Base-by-base conservation (phyloP, 164 flowering plant species). In the Buxus sempervirens region DNA sequence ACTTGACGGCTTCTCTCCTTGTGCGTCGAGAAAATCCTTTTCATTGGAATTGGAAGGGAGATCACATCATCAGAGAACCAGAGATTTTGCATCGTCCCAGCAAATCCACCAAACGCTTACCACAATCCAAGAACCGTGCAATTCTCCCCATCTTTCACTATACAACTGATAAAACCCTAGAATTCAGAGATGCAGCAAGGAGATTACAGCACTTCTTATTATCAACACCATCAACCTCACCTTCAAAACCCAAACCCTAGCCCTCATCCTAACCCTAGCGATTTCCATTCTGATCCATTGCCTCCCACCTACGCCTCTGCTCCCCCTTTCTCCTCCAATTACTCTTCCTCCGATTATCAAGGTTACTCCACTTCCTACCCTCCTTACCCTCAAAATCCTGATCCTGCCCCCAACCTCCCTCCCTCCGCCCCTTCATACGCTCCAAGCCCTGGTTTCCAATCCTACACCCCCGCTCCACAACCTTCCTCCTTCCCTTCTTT, bases 251-350 rank as follows among this genome's bases (percentile, higher is more conserved):
- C 78, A 53, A 69, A 79, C 79, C 63, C 72, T 79, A 68, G 25
- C 62, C 62, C 81, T 81, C 67, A 79, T 79, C 63, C 72, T 78
- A 70, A 49, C 51, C 80, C 66, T 51, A 70, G 27, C 32, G 62
- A 70, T 66, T 48, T 48, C 64, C 73, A 26, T 9, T 71, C 73
- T 62, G 64, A 42, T 70, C 58, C 71, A 27, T 22, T 26, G 10
- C 78, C 79, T 7, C 54, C 75, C 19, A 24, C 88, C 8, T 89
- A 79, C 86, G 95, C 97, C 14, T 91, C 97, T 5, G 97, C 97
- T 0, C 98, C 98, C 18, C 98, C 94, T 4, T 86, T 78, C 80
- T 23, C 77, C 66, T 62, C 86, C 75, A 62, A 74, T 48, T 83
- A 78, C 79, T 22, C 79, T 58, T 60, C 85, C 26, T 69, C 88